A percentile compares a stretch with the other conserved stretches of the same genome.
These are phyloP conservation scores for Fusarium mangiferae DNA, from an alignment of 2,329 filamentous ascomycete species.

Conservation along the genomic window DNA sequence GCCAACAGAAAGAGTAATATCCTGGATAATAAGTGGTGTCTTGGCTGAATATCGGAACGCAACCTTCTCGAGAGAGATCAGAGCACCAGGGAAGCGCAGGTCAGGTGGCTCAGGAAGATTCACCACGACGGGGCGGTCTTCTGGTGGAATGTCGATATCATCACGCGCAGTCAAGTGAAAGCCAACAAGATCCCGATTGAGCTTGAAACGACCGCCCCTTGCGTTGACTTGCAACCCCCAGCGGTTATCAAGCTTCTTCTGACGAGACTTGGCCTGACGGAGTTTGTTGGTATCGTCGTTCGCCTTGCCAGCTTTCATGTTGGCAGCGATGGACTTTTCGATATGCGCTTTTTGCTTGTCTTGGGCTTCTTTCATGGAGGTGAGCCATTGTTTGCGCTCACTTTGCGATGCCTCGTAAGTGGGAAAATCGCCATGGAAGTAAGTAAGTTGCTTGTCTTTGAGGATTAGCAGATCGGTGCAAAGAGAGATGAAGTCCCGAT, in stretches of 20 bases:
- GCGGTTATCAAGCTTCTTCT: constrained; percentile 85
- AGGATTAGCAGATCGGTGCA: constrained; percentile 83
- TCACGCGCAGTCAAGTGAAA: constrained; percentile 67
- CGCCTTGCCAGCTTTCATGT: constrained; percentile 78
- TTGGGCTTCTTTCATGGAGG: constrained; percentile 82
- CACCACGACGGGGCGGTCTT: constrained; percentile 68
- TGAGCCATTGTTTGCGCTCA: constrained; percentile 74
- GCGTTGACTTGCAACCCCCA: constrained; percentile 80
- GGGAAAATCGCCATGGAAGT: constrained; percentile 79
- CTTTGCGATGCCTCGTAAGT: constrained; percentile 76
- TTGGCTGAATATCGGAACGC: constrained; percentile 69
- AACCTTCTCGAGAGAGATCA: constrained; percentile 77
- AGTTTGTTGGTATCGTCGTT: constrained; percentile 87
- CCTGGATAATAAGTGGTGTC: constrained; percentile 61
- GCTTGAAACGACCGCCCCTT: constrained; percentile 80
- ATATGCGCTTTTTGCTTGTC: constrained; percentile 85
- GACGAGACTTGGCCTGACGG: constrained; percentile 83
- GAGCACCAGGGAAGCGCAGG: constrained; percentile 77
- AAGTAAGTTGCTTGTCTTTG: constrained; percentile 75
- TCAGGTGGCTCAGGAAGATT: constrained; percentile 72
- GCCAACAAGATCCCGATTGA: constrained; percentile 78
- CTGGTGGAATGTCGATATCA: constrained; percentile 77
- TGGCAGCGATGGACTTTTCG: constrained; percentile 79
- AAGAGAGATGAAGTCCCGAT: constrained; percentile 81
- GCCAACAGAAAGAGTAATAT: constrained; percentile 74